phyloP scores from a whole-genome alignment of 1,284 basidiomycete genomes.

The Apiotrichum mycotoxinovorans region DNA sequence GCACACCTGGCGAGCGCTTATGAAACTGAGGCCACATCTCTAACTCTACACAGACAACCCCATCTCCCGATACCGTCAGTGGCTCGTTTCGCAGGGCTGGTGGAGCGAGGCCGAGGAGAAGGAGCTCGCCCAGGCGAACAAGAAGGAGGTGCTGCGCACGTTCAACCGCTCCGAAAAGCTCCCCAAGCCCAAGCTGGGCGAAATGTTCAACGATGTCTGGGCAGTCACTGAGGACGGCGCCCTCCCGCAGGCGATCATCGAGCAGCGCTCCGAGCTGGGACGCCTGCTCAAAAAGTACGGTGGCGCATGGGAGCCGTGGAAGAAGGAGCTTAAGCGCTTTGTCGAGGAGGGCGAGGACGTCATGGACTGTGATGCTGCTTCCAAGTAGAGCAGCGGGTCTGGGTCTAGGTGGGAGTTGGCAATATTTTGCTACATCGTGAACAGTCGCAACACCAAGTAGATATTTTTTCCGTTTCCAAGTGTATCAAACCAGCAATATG shows the following conservation, averaged over 20 bases:
- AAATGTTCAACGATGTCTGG: constrained; percentile 82
- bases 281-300: constrained; percentile 79
- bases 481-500: too few relatives aligned
- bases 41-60: constrained; percentile 64
- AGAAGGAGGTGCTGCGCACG: constrained; percentile 68
- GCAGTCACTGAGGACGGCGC: constrained; percentile 58
- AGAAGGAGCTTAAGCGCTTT: constrained; percentile 72
- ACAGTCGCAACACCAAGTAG: too few relatives aligned
- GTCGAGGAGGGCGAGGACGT: constrained; percentile 72
- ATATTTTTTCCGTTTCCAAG: too few relatives aligned
- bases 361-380: constrained; percentile 40
- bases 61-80: constrained; percentile 75
- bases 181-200: constrained; percentile 65
- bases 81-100: constrained; percentile 78
- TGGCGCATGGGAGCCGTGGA: constrained; percentile 75
- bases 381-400: neutral
- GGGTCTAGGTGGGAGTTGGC: neutral
- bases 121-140: constrained; percentile 64
- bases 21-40: neutral
- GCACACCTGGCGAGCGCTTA: constrained; percentile 2
- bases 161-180: constrained; percentile 74
- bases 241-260: constrained; percentile 76
- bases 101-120: constrained; percentile 76
- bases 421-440: neutral
- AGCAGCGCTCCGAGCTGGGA: constrained; percentile 76